phyloP scores from a whole-genome alignment of 2,329 filamentous ascomycete genomes.

The Venturia pyrina region DNA sequence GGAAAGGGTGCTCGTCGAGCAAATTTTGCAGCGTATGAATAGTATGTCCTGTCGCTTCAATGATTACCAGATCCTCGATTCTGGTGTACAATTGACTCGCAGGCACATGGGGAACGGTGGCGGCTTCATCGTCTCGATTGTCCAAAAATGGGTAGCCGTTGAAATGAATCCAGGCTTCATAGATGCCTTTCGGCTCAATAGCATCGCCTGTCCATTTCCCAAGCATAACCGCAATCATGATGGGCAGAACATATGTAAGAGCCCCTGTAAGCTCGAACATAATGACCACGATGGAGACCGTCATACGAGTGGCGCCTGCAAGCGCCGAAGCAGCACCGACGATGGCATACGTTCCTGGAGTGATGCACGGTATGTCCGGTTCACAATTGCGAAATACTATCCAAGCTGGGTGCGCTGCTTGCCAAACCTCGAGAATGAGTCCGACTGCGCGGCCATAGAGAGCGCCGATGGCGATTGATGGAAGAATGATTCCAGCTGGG shows the following conservation, averaged over 20 bases:
- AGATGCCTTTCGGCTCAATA: constrained; percentile 85
- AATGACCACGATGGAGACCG: constrained; percentile 96
- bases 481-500: constrained; percentile 88
- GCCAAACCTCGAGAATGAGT: constrained; percentile 81
- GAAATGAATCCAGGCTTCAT: constrained; percentile 95
- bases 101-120: constrained; percentile 68
- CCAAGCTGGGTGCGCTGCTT: constrained; percentile 64
- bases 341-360: constrained; percentile 91
- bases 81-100: constrained; percentile 87
- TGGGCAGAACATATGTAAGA: constrained; percentile 72
- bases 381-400: constrained; percentile 73
- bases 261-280: constrained; percentile 59
- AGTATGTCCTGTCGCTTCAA: constrained; percentile 81
- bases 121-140: constrained; percentile 63
- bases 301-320: constrained; percentile 89
- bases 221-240: constrained; percentile 98
- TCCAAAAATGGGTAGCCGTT: constrained; percentile 94
- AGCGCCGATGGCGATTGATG: constrained; percentile 91
- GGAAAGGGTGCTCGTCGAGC: constrained; percentile 64
- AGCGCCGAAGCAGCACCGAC: constrained; percentile 92
- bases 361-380: constrained; percentile 79
- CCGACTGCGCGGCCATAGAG: constrained; percentile 82
- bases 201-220: constrained; percentile 98
- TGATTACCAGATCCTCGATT: constrained; percentile 78
- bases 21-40: constrained; percentile 63